phyloP scores from a whole-genome alignment of 1,284 basidiomycete genomes.

The Bjerkandera adusta region DNA sequence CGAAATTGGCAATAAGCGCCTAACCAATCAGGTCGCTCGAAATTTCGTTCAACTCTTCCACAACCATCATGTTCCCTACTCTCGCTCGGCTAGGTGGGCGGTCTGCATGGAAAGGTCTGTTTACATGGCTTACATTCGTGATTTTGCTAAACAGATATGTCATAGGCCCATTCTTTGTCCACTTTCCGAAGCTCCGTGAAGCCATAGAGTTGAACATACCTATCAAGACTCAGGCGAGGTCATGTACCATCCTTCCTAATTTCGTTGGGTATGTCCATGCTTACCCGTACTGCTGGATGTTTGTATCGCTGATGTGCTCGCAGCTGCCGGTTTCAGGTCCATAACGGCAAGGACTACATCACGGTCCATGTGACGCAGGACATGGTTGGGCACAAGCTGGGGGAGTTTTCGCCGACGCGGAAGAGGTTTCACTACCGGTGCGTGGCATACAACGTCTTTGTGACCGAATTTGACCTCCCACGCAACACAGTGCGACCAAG shows the following conservation, averaged over 20 bases:
- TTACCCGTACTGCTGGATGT: background rate
- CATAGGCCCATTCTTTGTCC: conserved; percentile 90
- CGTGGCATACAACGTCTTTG: conserved; percentile 27
- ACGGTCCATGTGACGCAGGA: conserved; percentile 91
- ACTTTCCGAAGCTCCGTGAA: conserved; percentile 88
- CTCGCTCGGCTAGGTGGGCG: conserved; percentile 27
- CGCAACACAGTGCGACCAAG: conserved; percentile 28
- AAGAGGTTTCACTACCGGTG: conserved; percentile 77
- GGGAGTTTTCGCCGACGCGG: conserved; percentile 91
- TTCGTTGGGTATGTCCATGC: conserved; percentile 75
- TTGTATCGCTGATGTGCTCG: background rate
- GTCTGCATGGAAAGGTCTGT: conserved; percentile 35
- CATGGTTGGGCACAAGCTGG: conserved; percentile 98
- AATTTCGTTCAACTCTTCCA: conserved; percentile 4
- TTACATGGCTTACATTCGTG: background rate
- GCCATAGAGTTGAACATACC: conserved; percentile 82
- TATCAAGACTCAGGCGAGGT: conserved; percentile 86
- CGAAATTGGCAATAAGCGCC: no score
- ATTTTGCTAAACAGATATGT: background rate
- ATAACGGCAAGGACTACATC: conserved; percentile 91
- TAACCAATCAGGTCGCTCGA: no score
- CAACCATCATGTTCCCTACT: conserved; percentile 27
- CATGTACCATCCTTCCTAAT: conserved; percentile 93
- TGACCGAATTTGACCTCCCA: background rate
- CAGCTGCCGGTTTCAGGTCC: conserved; percentile 86